Evolutionary conservation across 208 protist genomes (phyloP).

Genomic region (Leishmania turanica): DNA sequence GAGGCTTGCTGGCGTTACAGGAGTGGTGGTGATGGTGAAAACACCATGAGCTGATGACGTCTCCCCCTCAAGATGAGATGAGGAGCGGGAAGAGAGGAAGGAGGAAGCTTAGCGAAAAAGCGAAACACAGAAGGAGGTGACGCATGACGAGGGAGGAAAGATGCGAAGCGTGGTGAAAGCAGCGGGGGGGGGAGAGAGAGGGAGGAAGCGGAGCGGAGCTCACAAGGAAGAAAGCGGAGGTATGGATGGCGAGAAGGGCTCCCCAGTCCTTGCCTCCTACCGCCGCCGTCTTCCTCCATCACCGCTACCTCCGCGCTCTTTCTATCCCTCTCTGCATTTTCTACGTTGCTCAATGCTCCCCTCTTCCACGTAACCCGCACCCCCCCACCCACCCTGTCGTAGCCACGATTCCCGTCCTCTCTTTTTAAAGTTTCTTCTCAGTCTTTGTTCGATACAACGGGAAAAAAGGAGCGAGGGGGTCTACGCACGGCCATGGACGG

Average conservation of each 20-base stretch:
- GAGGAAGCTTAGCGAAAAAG: background rate
- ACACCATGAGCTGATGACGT: background rate
- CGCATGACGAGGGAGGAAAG: background rate
- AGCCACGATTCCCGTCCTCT: background rate
- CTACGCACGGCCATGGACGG: background rate
- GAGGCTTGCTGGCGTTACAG: background rate
- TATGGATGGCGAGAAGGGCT: background rate
- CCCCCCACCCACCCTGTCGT: background rate
- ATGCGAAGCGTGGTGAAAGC: background rate
- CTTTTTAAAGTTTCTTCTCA: background rate
- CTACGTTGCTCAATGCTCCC: background rate
- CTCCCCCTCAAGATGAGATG: background rate
- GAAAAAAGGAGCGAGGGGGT: background rate
- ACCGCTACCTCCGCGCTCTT: background rate
- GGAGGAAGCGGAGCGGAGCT: no score
- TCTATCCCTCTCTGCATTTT: slow-evolving; percentile 8
- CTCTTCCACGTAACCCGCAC: background rate
- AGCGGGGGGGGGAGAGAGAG: no score
- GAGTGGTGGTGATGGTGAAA: background rate
- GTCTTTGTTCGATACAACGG: background rate
- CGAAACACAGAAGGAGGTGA: background rate
- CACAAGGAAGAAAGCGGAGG: background rate
- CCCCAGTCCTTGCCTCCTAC: background rate
- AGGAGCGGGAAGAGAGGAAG: background rate
- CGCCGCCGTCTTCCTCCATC: background rate